Evolutionary conservation across 192 early-diverging fungal genomes (phyloP), one percentile per base, ranked within the genome.

Genomic region (Linnemannia exigua): DNA sequence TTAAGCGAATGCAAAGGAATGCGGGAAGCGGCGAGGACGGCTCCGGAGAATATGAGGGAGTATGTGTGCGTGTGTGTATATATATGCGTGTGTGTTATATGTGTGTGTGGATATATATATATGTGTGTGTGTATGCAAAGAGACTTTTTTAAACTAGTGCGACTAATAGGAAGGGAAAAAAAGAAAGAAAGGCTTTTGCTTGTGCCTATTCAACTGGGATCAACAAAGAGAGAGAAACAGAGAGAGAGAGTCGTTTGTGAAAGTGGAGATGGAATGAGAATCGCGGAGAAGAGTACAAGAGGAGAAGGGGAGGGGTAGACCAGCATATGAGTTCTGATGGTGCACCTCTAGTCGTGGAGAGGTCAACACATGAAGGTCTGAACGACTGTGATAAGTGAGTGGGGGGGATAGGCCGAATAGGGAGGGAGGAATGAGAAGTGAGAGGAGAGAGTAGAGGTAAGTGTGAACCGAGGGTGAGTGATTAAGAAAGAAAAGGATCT

Each of bases 301-400:
- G 35, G 41, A 46, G 20, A 7, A 47, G 15, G n/a, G 48, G 14
- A 70, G 75, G 15, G 12, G 22, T 72, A 35, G 76, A 72, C 63
- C 75, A 72, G 12, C 69, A 74, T 19, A 74, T 77, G 76, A 83
- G 81, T 76, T 82, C 69, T 28, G 19, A 74, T 77, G 81, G 81
- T 63, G 47, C 28, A 82, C 80, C 80, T 82, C 67, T 51, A 61
- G 74, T 83, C 81, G 75, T 71, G 20, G 75, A 72, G 58, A 83
- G 75, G 81, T 83, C 81, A 83, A 83, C 75, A 77, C 81, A 77
- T 83, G 81, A 67, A 77, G 81, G 75, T 81, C 81, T 52, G 51
- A 28, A 72, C 75, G 70, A 77, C 75, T 33, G 25, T 46, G 38
- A 17, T 14, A n/a, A 7, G 72, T 8, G 19, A 33, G 22, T 7